Evolutionary conservation across 768 basidiomycete species (phyloP).

Genomic region (Butyriboletus loyo): DNA sequence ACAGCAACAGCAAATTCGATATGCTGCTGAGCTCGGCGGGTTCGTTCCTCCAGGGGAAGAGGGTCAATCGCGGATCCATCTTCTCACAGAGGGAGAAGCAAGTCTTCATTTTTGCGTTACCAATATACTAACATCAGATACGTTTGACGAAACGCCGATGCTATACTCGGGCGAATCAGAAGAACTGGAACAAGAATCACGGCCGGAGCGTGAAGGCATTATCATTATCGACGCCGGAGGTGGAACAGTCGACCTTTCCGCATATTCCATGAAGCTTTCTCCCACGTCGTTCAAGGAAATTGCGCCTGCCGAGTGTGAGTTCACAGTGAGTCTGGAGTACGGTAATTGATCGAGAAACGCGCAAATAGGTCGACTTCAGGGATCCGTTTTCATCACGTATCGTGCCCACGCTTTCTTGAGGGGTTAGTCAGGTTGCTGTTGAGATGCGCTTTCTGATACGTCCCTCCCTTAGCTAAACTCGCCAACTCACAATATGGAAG

Average conservation of each 20-base stretch:
- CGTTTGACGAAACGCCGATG: slow-evolving; percentile 7
- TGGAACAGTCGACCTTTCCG: slow-evolving; percentile 39
- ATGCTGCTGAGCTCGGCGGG: slow-evolving; percentile 47
- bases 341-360: background rate
- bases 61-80: slow-evolving; percentile 42
- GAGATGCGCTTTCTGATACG: background rate
- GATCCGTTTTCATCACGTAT: slow-evolving; percentile 35
- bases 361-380: slow-evolving; percentile 36
- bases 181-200: slow-evolving; percentile 7
- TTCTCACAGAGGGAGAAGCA: slow-evolving; percentile 63
- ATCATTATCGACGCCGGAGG: slow-evolving; percentile 52
- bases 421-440: slow-evolving; percentile 19
- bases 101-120: slow-evolving; percentile 50
- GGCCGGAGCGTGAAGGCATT: slow-evolving; percentile 29
- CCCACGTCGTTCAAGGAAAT: slow-evolving; percentile 38
- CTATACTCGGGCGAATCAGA: slow-evolving; percentile 18
- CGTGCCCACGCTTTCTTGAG: slow-evolving; percentile 32
- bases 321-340: background rate
- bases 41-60: slow-evolving; percentile 41
- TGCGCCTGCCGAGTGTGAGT: slow-evolving; percentile 32
- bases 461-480: slow-evolving; percentile 22
- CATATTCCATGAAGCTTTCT: slow-evolving; percentile 37
- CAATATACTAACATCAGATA: slow-evolving; percentile 38
- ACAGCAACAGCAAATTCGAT: slow-evolving; percentile 54
- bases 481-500: slow-evolving; percentile 27